Conservation (phyloP, 2,329 filamentous ascomycete genomes). For the Ophiostoma australiae region DNA sequence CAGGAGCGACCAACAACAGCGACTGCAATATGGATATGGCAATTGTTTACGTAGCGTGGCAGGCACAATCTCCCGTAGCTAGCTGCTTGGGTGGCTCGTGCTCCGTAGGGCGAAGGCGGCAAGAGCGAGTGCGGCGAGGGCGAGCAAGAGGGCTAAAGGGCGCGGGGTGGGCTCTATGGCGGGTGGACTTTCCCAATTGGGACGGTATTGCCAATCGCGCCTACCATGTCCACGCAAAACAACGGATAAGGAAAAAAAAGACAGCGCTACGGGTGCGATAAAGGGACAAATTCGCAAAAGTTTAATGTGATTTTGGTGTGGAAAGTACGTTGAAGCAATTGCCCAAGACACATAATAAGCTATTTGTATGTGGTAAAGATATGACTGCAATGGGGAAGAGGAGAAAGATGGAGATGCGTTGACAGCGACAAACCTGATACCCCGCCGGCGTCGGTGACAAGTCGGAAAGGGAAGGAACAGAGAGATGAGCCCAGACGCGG, state of each 20-base stretch:
- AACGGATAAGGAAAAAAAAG: not conserved
- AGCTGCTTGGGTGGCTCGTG: not conserved
- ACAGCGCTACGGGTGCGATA: not conserved
- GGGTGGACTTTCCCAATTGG: constrained; percentile 2
- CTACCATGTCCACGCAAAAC: constrained; percentile 4
- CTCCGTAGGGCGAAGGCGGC: constrained; percentile 7
- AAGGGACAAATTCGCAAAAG: not conserved
- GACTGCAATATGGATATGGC: constrained; percentile 4
- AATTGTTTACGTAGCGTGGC: constrained; percentile 5
- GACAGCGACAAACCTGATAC: not conserved
- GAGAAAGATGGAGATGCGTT: not conserved
- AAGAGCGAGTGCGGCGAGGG: constrained; percentile 12
- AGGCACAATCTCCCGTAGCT: not conserved
- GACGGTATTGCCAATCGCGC: not conserved
- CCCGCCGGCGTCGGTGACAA: not conserved
- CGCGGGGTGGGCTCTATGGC: not conserved
- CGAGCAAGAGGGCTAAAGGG: not conserved
- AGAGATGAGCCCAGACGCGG: not conserved
- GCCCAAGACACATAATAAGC: not conserved
- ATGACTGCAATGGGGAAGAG: not conserved
- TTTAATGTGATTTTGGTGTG: not conserved
- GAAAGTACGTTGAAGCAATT: not conserved
- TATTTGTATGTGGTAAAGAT: constrained; percentile 7
- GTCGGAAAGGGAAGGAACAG: not conserved
- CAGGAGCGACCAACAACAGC: not conserved